These are phyloP conservation scores for Lachnellula hyalina DNA, from an alignment of 2,329 filamentous ascomycete genomes.

Conservation along the genomic window DNA sequence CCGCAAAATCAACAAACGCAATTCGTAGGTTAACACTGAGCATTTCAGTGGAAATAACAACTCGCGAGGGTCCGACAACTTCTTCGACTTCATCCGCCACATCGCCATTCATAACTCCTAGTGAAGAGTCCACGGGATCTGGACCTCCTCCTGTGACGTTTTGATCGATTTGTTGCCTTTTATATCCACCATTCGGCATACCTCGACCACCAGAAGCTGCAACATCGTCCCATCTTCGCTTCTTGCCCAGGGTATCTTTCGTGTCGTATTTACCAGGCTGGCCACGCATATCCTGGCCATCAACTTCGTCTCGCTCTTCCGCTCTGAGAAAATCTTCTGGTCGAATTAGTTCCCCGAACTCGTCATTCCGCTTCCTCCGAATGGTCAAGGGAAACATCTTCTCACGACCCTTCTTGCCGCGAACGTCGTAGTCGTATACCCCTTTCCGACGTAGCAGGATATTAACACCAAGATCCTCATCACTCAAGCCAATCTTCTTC, in stretches of 20 bases:
- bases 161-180: constrained; percentile 49
- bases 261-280: constrained; percentile 43
- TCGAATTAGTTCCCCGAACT: constrained; percentile 90
- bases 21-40: constrained; percentile 69
- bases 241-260: constrained; percentile 73
- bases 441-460: constrained; percentile 82
- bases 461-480: constrained; percentile 88
- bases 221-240: constrained; percentile 86
- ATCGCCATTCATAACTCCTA: constrained; percentile 47
- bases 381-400: constrained; percentile 86
- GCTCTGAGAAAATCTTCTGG: constrained; percentile 91
- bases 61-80: constrained; percentile 66
- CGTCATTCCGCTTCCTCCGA: constrained; percentile 73
- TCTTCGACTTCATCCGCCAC: constrained; percentile 52
- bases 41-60: constrained; percentile 57
- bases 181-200: constrained; percentile 45
- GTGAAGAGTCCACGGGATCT: constrained; percentile 40
- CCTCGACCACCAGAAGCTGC: constrained; percentile 37
- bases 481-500: constrained; percentile 79
- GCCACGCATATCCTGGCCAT: constrained; percentile 56
- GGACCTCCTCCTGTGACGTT: constrained; percentile 25
- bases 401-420: constrained; percentile 86
- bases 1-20: constrained; percentile 85
- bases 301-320: constrained; percentile 78
- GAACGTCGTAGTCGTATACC: constrained; percentile 89